Conservation (phyloP, 2,329 filamentous ascomycete species). For the Fusarium tricinctum region DNA sequence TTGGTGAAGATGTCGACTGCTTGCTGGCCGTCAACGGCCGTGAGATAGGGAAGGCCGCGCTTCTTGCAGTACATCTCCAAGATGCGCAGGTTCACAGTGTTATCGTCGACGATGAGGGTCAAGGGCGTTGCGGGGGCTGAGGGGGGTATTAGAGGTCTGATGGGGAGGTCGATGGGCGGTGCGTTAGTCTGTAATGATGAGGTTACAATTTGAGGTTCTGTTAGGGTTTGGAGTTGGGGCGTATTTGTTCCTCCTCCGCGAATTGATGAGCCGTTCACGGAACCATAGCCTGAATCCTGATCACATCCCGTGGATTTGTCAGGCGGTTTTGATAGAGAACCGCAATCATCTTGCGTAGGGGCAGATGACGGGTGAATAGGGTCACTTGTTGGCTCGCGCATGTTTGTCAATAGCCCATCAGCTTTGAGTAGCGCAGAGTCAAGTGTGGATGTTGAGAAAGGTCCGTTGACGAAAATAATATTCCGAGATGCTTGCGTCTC, state of each 20-base stretch:
- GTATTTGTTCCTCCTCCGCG: no score
- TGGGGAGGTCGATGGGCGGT: neutral
- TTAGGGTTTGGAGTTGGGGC: rapidly evolving
- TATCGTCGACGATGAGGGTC: conserved; percentile 63
- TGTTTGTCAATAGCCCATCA: neutral
- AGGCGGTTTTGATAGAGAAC: rapidly evolving
- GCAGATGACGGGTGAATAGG: neutral
- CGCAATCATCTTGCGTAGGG: neutral
- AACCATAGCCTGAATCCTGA: conserved; percentile 17
- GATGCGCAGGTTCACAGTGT: conserved; percentile 63
- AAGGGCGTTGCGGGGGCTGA: conserved; percentile 31
- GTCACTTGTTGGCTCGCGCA: neutral
- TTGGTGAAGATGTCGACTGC: conserved; percentile 55
- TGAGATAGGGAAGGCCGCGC: conserved; percentile 58
- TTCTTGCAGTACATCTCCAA: conserved; percentile 62
- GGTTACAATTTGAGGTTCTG: neutral
- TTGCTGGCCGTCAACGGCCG: conserved; percentile 60
- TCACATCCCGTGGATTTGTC: neutral
- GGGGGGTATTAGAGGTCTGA: neutral
- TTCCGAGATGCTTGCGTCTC: neutral
- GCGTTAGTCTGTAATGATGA: neutral
- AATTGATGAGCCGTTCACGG: neutral
- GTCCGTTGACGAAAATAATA: conserved; percentile 31
- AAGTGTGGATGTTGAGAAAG: conserved; percentile 26
- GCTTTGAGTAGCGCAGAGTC: conserved; percentile 30